These are phyloP conservation scores for Melastoma malabathricum DNA, from an alignment of 345 rosid genomes.

Conservation along the genomic window DNA sequence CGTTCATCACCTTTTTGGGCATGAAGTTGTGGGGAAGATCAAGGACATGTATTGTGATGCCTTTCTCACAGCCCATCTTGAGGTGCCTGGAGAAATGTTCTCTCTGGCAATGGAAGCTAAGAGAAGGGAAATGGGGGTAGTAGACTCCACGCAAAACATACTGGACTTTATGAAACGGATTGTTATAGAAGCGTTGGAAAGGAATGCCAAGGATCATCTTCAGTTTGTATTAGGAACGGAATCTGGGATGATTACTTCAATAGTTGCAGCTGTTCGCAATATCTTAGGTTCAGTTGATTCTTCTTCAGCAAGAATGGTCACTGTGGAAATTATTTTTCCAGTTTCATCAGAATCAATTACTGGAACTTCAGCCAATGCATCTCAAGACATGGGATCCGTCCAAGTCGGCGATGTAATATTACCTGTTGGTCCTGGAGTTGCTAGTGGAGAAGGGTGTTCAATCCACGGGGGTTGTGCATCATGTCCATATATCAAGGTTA, in stretches of 20 bases:
- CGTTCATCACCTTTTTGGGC: constrained; percentile 89
- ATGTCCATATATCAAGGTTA: constrained; percentile 96
- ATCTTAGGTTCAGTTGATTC: constrained; percentile 35
- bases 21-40: constrained; percentile 79
- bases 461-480: constrained; percentile 96
- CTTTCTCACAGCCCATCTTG: constrained; percentile 86
- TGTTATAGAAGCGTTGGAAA: constrained; percentile 72
- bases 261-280: constrained; percentile 57
- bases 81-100: constrained; percentile 99
- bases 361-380: constrained; percentile 33
- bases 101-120: constrained; percentile 91
- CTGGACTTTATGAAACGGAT: constrained; percentile 73
- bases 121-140: constrained; percentile 89
- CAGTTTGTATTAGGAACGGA: constrained; percentile 93
- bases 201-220: constrained; percentile 66
- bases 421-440: constrained; percentile 83
- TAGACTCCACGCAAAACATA: constrained; percentile 87
- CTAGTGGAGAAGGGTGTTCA: constrained; percentile 92
- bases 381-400: constrained; percentile 24
- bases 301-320: constrained; percentile 33
- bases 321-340: constrained; percentile 83
- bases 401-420: constrained; percentile 31
- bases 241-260: constrained; percentile 92
- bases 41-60: constrained; percentile 82
- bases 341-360: constrained; percentile 85